These are phyloP conservation scores for Candida michaelii DNA, from an alignment of 805 yeast species.

Conservation along the genomic window DNA sequence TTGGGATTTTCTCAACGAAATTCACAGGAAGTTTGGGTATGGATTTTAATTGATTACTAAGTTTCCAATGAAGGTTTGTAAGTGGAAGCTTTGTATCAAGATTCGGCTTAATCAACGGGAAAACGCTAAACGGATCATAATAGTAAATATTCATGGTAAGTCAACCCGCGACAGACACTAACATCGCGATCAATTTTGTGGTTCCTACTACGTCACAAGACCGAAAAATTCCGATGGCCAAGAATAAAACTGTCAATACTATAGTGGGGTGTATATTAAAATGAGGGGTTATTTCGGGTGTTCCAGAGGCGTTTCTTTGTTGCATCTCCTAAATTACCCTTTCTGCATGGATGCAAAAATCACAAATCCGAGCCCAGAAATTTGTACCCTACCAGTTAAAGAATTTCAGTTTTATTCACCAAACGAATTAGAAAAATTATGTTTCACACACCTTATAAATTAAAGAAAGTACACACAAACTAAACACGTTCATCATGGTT, in stretches of 20 bases:
- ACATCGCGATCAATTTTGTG: too few species aligned
- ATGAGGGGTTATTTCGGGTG: too few species aligned
- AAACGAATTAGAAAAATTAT: not conserved
- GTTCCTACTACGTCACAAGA: too few species aligned
- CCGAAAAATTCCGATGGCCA: too few species aligned
- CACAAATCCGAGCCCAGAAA: too few species aligned
- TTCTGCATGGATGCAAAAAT: too few species aligned
- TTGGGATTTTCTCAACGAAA: constrained; percentile 59
- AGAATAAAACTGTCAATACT: too few species aligned
- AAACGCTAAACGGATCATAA: constrained; percentile 73
- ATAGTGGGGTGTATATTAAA: too few species aligned
- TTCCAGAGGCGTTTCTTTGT: too few species aligned
- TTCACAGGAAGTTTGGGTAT: constrained; percentile 57
- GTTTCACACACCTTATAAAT: not conserved
- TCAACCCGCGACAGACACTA: not conserved
- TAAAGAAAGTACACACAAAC: not conserved
- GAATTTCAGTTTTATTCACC: too few species aligned
- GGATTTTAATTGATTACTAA: constrained; percentile 49
- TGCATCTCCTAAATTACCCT: too few species aligned
- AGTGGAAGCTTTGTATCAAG: constrained; percentile 52
- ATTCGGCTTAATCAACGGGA: constrained; percentile 42
- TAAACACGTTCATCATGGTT: constrained; percentile 4
- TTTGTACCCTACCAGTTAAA: too few species aligned
- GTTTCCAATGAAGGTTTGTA: constrained; percentile 70
- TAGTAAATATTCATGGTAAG: constrained; percentile 25